phyloP scores from a whole-genome alignment of 139 green algal genomes.

The Coelastrella sp. region DNA sequence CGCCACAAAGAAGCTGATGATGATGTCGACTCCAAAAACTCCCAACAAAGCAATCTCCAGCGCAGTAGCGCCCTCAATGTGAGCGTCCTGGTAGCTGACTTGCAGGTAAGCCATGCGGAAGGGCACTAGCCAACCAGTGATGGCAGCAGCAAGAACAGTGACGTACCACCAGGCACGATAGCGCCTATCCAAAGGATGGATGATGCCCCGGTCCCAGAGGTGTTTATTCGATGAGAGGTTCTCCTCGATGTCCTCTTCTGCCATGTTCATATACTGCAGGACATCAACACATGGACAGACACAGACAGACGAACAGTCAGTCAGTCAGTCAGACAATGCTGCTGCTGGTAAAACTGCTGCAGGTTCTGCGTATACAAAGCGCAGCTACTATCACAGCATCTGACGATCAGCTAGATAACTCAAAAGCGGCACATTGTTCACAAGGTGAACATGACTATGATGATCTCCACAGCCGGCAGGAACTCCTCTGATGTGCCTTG shows the following conservation, averaged over 20 bases:
- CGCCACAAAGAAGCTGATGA: constrained; percentile 38
- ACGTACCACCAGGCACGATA: constrained; percentile 40
- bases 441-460: too few species aligned
- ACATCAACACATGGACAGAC: neutral
- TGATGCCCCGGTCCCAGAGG: neutral
- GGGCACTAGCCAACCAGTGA: constrained; percentile 29
- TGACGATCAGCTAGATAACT: too few species aligned
- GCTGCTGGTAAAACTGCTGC: neutral
- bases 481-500: too few species aligned
- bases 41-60: constrained; percentile 37
- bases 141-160: constrained; percentile 18
- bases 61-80: neutral
- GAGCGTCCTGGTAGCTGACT: neutral
- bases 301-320: neutral
- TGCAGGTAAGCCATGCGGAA: constrained; percentile 30
- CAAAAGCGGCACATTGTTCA: too few species aligned
- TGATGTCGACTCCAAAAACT: constrained; percentile 46
- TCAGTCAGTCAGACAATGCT: neutral
- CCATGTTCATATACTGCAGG: constrained; percentile 44
- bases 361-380: too few species aligned
- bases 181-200: constrained; percentile 33
- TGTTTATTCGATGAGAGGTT: neutral
- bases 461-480: too few species aligned
- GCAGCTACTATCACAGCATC: too few species aligned
- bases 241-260: constrained; percentile 16